A percentile compares a stretch with the other conserved stretches of the same genome.
phyloP scores from a whole-genome alignment of 1,284 basidiomycete species.

The Fomitopsis schrenkii region DNA sequence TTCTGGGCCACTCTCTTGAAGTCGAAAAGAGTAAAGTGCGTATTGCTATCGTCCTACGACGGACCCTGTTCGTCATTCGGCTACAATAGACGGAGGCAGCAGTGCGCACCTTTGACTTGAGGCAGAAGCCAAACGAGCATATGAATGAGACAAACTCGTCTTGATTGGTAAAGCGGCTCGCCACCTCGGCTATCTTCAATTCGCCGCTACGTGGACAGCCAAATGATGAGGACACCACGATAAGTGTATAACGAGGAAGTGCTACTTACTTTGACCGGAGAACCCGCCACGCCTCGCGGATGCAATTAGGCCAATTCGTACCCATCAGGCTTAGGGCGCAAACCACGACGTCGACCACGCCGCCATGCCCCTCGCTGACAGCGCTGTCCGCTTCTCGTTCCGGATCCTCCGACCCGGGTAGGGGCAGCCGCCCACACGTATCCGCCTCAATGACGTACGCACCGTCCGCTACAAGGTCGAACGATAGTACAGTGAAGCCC shows the following conservation, averaged over 20 bases:
- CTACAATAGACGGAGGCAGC: background rate
- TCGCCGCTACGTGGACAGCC: slow-evolving; percentile 57
- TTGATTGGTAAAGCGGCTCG: slow-evolving; percentile 76
- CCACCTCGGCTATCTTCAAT: slow-evolving; percentile 94
- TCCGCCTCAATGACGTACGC: slow-evolving; percentile 77
- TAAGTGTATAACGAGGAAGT: background rate
- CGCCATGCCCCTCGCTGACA: slow-evolving; percentile 44
- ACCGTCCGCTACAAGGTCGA: slow-evolving; percentile 76
- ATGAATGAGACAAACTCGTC: slow-evolving; percentile 78
- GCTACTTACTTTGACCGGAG: slow-evolving; percentile 72
- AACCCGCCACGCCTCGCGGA: slow-evolving; percentile 88
- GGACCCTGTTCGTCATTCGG: background rate
- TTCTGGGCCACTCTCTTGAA: slow-evolving; percentile 66
- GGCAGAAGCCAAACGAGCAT: slow-evolving; percentile 74
- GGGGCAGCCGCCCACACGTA: slow-evolving; percentile 67
- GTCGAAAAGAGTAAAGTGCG: slow-evolving; percentile 86
- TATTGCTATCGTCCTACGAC: slow-evolving; percentile 72
- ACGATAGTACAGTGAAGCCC: slow-evolving; percentile 72
- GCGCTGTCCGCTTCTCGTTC: slow-evolving; percentile 25
- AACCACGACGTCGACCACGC: slow-evolving; percentile 87
- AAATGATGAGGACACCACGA: background rate
- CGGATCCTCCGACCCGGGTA: slow-evolving; percentile 74
- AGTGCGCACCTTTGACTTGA: slow-evolving; percentile 62
- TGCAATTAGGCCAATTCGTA: slow-evolving; percentile 90
- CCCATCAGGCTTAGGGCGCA: slow-evolving; percentile 97